Conservation (phyloP, 2,329 filamentous ascomycete species). For the Endoconidiophora laricicola region DNA sequence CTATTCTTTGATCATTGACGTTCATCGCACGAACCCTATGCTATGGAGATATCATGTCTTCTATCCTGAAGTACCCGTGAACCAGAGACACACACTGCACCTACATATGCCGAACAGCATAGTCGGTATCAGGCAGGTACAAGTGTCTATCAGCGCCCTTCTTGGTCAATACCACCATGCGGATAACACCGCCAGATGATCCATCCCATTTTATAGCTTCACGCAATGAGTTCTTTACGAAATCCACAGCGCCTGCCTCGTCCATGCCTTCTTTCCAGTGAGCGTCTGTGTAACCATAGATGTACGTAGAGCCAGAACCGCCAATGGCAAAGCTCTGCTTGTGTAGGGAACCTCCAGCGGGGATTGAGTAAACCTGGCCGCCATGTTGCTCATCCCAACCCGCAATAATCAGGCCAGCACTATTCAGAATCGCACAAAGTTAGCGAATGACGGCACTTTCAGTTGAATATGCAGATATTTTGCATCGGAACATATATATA, state of each 20-base stretch:
- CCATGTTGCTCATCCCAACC: conserved; percentile 91
- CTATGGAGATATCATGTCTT: not conserved
- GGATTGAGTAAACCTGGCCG: conserved; percentile 94
- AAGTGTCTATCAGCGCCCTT: conserved; percentile 83
- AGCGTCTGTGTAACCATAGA: conserved; percentile 95
- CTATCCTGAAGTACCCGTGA: not conserved
- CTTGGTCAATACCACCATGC: conserved; percentile 88
- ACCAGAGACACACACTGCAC: conserved; percentile 10
- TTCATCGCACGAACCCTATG: not conserved
- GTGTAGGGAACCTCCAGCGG: conserved; percentile 88
- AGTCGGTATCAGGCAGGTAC: conserved; percentile 85
- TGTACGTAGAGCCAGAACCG: conserved; percentile 95
- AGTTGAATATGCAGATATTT: too few species aligned
- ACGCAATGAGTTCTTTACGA: conserved; percentile 77
- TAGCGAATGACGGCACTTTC: not conserved
- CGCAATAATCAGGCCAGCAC: conserved; percentile 95
- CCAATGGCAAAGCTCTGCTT: conserved; percentile 93
- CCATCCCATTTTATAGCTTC: conserved; percentile 99
- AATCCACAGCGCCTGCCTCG: conserved; percentile 74
- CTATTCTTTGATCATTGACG: too few species aligned
- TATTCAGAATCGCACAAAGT: conserved; percentile 21
- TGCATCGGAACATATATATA: too few species aligned
- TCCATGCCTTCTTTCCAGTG: conserved; percentile 94
- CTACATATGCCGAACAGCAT: conserved; percentile 54
- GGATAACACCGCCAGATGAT: conserved; percentile 93